phyloP scores from a whole-genome alignment of 2,329 filamentous ascomycete genomes.

The Acrodontium crateriforme region DNA sequence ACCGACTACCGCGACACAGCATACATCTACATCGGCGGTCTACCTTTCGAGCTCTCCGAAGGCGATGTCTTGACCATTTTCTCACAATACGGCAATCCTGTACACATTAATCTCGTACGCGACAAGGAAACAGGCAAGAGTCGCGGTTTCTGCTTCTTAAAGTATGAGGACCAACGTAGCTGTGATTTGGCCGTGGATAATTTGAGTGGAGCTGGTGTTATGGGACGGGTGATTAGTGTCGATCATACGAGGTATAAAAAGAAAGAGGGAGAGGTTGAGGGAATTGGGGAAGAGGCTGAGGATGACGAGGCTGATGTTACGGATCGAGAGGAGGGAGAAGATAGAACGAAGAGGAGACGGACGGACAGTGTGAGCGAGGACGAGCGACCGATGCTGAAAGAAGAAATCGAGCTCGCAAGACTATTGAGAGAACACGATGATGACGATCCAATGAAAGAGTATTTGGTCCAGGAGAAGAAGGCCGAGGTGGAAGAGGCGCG shows the following conservation, averaged over 20 bases:
- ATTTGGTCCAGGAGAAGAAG: conserved; percentile 79
- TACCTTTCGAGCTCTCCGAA: conserved; percentile 85
- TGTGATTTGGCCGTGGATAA: conserved; percentile 95
- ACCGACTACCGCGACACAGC: conserved; percentile 95
- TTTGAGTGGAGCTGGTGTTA: conserved; percentile 69
- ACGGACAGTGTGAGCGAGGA: conserved; percentile 28
- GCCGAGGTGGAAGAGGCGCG: conserved; percentile 67
- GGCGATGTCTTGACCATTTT: conserved; percentile 95
- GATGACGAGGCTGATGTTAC: conserved; percentile 38
- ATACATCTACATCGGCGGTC: conserved; percentile 88
- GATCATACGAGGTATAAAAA: conserved; percentile 89
- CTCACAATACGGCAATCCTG: conserved; percentile 90
- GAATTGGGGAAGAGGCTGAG: conserved; percentile 31
- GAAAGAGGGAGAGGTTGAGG: conserved; percentile 50
- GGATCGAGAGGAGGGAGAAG: conserved; percentile 22
- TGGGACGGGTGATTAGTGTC: conserved; percentile 68
- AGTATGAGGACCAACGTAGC: conserved; percentile 95
- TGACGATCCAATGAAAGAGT: conserved; percentile 94
- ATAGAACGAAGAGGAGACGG: conserved; percentile 32
- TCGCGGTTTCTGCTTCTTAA: conserved; percentile 87
- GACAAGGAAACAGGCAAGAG: conserved; percentile 96
- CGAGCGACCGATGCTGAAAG: conserved; percentile 53
- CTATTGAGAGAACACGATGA: conserved; percentile 66
- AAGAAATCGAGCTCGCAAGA: conserved; percentile 66
- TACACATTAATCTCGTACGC: conserved; percentile 79